These are phyloP conservation scores for Colletotrichum lindemuthianum DNA, from an alignment of 2,329 filamentous ascomycete genomes.

Conservation along the genomic window DNA sequence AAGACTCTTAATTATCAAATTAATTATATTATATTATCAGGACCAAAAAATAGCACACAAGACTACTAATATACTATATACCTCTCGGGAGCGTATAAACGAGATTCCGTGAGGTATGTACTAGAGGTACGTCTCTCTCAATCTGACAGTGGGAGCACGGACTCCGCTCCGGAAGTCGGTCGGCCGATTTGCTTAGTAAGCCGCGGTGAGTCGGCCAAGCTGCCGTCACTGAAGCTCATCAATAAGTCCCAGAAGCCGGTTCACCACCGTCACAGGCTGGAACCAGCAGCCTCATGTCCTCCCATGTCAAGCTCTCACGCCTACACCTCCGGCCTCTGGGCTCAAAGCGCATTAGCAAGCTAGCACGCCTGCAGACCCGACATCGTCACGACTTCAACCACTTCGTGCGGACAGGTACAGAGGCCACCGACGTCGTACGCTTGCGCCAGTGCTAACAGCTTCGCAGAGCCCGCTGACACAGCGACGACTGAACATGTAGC, in stretches of 20 bases:
- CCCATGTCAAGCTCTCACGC: slow-evolving; percentile 33
- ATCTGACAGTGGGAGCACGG: too few relatives aligned
- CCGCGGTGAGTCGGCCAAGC: background rate
- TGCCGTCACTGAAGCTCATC: slow-evolving; percentile 2
- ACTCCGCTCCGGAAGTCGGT: too few relatives aligned
- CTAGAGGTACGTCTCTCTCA: too few relatives aligned
- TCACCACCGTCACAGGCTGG: slow-evolving; percentile 17
- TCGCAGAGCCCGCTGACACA: slow-evolving; percentile 8
- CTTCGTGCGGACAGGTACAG: slow-evolving; percentile 31
- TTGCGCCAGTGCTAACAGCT: background rate
- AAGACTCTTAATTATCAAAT: too few relatives aligned
- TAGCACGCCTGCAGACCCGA: background rate
- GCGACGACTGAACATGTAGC: background rate
- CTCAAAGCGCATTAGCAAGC: background rate
- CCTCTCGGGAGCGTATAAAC: too few relatives aligned
- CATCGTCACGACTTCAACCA: slow-evolving; percentile 29
- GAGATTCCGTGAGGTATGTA: too few relatives aligned
- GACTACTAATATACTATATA: too few relatives aligned
- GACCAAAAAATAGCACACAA: too few relatives aligned
- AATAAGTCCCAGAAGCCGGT: background rate
- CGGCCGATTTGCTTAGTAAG: slow-evolving; percentile 24
- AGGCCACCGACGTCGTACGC: background rate
- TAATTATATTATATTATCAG: too few relatives aligned
- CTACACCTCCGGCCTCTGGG: slow-evolving; percentile 16
- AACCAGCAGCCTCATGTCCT: slow-evolving; percentile 33